Base-by-base conservation (phyloP, 495 filamentous ascomycete genomes). In the Bacidia rubella region DNA sequence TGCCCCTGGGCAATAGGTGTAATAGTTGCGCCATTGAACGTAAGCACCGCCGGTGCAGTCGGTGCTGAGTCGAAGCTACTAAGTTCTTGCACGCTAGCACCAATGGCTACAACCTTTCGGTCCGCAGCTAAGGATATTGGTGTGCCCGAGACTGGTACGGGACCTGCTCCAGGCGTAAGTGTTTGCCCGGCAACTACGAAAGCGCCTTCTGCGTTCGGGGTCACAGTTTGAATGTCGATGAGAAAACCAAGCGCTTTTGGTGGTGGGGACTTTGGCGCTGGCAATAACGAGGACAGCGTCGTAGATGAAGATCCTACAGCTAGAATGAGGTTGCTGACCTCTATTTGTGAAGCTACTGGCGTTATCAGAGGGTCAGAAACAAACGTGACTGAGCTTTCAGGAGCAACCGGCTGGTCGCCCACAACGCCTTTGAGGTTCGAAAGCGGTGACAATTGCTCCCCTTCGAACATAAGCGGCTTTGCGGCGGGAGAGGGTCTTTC, bases 361-460 rank as follows among this genome's bases (percentile, higher is more conserved):
- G 56, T 58, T 1, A 52, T 40, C 17, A 35, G 15, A 11, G 29
- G 2, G 32, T 38, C n/a, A n/a, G 56, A 58, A 51, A 51, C 56
- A 21, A 44, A 39, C 22, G 40, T 41, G 47, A 50, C 20, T 1
- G 47, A 48, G 21, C 47, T 32, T 17, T 27, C 38, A 15, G 46
- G 56, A 32, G 45, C 27, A 2, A 58, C 17, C 23, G 47, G 47
- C 9, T 53, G 40, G n/a, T 9, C 26, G 5, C 11, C 25, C n/a
- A 50, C 22, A 19, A 38, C 22, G 19, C 19, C 27, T 50, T 38
- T n/a, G 20, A 11, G 26, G 5, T 19, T n/a, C n/a, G 45, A 17
- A 3, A 10, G 3, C 9, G 45, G 45, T 19, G 45, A 22, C 22
- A 47, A 25, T 3, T 19, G 22, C n/a, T 47, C 7, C n/a, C 45